Evolutionary conservation across 225 moss, liverwort and hornwort species (phyloP), one percentile per base, ranked within the genome.

Genomic region (Asterella californica): DNA sequence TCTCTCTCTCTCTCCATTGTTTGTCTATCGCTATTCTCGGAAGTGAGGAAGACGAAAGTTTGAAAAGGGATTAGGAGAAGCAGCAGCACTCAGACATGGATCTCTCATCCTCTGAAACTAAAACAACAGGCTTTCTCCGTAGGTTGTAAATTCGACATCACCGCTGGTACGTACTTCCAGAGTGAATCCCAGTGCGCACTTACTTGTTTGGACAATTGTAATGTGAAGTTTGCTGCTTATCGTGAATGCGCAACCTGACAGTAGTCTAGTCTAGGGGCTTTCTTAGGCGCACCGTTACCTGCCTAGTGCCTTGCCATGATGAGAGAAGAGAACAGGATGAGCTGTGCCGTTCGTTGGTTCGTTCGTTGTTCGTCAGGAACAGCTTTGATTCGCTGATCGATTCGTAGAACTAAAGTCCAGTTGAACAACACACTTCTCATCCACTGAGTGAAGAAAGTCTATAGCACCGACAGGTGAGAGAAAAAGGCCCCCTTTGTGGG

Each of bases 91-190:
- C 0, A 38, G 19, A 38, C 38, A 8, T 45, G 6, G 49, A 49
- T 53, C 74, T 54, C 32, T 19, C 52, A 29, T 52, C 0, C 1
- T 74, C 46, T 53, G 72, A 74, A 53, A 53, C 52, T 74, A 53
- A 52, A 74, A 74, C 74, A 74, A 74, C 52, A 72, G 19, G 50
- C 7, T 74, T 74, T 53, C 74, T 53, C 69, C 69, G 42, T 70
- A 74, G 52, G 53, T 53, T 74, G 74, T 74, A 74, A 33, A 74
- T 74, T 42, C 22, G 11, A 22, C 38, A 24, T 30, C 69, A 22
- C 38, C 38, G 14, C 52, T 74, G 53, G 53, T 74, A 32, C 19
- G 18, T 30, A 74, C 74, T 74, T 52, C 7, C n/a, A 29, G 14
- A 50, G 30, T 74, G 30, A 52, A 15, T n/a, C 0, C 29, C 27